phyloP scores from a whole-genome alignment of 176 grass and related monocot species.

The Echinochloa phyllopogon region DNA sequence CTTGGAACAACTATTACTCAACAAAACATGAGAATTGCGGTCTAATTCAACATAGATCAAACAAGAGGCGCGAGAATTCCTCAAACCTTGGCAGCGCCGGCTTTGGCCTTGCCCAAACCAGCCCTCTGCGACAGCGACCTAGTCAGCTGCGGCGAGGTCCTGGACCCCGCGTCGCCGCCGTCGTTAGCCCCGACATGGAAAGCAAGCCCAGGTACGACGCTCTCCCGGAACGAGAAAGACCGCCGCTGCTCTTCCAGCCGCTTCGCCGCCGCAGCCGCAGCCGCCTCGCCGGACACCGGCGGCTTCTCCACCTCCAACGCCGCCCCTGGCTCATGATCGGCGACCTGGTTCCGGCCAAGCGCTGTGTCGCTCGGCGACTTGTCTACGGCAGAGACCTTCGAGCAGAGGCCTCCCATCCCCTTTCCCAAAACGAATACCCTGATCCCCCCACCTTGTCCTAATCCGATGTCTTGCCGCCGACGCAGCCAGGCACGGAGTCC shows the following conservation, averaged over 20 bases:
- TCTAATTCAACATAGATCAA: slow-evolving; percentile 26
- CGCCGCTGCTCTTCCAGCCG: slow-evolving; percentile 63
- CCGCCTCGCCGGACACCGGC: slow-evolving; percentile 31
- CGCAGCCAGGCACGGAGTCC: neutral
- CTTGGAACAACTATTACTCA: neutral
- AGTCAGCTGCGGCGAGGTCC: slow-evolving; percentile 50
- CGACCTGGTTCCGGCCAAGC: slow-evolving; percentile 49
- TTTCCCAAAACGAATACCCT: neutral
- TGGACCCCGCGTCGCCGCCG: slow-evolving; percentile 28
- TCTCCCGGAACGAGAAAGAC: slow-evolving; percentile 52
- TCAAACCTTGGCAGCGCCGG: slow-evolving; percentile 62
- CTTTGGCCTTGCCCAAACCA: slow-evolving; percentile 60
- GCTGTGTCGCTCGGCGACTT: slow-evolving; percentile 88
- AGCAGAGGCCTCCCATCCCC: slow-evolving; percentile 86
- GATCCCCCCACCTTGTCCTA: slow-evolving; percentile 35
- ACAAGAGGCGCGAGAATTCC: slow-evolving; percentile 5
- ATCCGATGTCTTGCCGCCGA: slow-evolving; percentile 23
- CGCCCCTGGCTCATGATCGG: slow-evolving; percentile 44
- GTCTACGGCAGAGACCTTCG: slow-evolving; percentile 78
- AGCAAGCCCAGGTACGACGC: slow-evolving; percentile 46
- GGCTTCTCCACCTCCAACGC: slow-evolving; percentile 34
- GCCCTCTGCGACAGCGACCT: slow-evolving; percentile 76
- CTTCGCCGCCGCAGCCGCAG: slow-evolving; percentile 39
- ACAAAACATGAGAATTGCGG: neutral
- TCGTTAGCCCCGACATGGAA: slow-evolving; percentile 3